Percentiles rank a stretch among this genome's conserved stretches.
Evolutionary conservation across 164 flowering plant species (phyloP).

Genomic region (Vitis rupestris): DNA sequence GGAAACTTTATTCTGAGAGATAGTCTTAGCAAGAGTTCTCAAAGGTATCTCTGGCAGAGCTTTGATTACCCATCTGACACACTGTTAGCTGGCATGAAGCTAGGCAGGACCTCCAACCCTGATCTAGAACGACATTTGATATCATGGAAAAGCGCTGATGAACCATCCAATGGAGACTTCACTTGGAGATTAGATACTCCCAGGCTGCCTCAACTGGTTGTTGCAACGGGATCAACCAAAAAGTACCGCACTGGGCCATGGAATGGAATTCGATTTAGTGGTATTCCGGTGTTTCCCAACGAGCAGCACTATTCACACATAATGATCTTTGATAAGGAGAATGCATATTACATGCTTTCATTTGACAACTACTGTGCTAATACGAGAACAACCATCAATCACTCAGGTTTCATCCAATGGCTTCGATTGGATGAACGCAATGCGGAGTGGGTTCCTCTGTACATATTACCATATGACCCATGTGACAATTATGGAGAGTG

Average conservation of each 20-base stretch:
- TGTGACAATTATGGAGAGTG: conserved; percentile 29
- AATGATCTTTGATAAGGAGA: background rate
- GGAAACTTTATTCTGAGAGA: conserved; percentile 28
- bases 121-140: conserved; percentile 17
- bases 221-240: too few relatives aligned
- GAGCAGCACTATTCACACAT: too few relatives aligned
- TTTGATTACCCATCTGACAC: conserved; percentile 36
- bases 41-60: conserved; percentile 28
- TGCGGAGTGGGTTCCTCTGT: too few relatives aligned
- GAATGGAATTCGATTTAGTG: too few relatives aligned
- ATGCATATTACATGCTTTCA: background rate
- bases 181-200: too few relatives aligned
- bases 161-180: conserved; percentile 16
- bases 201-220: too few relatives aligned
- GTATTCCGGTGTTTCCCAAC: too few relatives aligned
- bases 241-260: too few relatives aligned
- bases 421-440: background rate
- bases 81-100: conserved; percentile 25
- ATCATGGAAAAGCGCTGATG: conserved; percentile 32
- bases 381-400: background rate
- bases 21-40: background rate
- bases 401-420: background rate
- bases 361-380: background rate
- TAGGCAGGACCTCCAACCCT: conserved; percentile 24
- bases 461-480: too few relatives aligned